Evolutionary conservation across 169 alveolate genomes (phyloP).

Genomic region (Babesia bigemina): DNA sequence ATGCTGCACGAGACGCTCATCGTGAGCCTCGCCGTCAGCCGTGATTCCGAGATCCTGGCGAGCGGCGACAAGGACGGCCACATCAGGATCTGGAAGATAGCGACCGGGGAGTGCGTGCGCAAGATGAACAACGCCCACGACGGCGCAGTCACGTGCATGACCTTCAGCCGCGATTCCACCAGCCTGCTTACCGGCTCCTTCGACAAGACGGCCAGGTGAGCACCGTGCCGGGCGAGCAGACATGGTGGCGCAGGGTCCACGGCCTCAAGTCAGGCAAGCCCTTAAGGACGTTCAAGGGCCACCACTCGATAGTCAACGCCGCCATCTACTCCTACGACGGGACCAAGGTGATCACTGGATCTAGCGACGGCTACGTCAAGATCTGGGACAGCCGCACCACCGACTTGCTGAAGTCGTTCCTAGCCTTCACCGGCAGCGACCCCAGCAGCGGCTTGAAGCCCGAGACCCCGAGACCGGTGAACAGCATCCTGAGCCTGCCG

Average conservation of each 20-base stretch:
- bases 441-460: conserved; percentile 16
- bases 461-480: conserved; percentile 44
- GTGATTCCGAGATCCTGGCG: conserved; percentile 84
- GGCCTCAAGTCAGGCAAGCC: conserved; percentile 78
- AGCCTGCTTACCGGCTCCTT: conserved; percentile 82
- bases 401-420: conserved; percentile 73
- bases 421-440: conserved; percentile 64
- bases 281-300: conserved; percentile 74
- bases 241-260: conserved; percentile 48
- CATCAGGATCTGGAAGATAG: conserved; percentile 76
- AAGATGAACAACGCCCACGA: conserved; percentile 76
- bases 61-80: conserved; percentile 84
- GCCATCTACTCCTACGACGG: conserved; percentile 70
- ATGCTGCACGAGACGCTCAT: conserved; percentile 84
- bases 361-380: conserved; percentile 77
- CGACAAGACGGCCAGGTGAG: conserved; percentile 77
- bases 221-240: neutral
- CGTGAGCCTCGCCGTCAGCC: conserved; percentile 81
- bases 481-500: conserved; percentile 36
- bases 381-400: conserved; percentile 75
- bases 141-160: conserved; percentile 79
- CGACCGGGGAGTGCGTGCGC: conserved; percentile 77
- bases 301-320: conserved; percentile 72
- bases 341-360: conserved; percentile 75
- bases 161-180: conserved; percentile 80